phyloP scores from a whole-genome alignment of 495 filamentous ascomycete genomes.

The Daldinia decipiens region DNA sequence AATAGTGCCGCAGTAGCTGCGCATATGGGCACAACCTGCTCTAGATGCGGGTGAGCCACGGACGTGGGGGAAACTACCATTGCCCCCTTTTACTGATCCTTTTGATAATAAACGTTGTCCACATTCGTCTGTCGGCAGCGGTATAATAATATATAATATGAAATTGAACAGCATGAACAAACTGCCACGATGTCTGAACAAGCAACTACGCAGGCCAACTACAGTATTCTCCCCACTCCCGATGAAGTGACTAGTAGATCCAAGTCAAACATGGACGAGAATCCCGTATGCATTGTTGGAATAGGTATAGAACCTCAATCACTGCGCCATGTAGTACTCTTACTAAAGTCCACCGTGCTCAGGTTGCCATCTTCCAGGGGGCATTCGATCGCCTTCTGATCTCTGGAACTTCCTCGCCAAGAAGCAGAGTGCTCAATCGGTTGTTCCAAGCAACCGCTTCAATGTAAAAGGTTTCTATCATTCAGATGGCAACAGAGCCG shows the following conservation, averaged over 20 bases:
- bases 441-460: not conserved
- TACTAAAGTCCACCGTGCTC: not conserved
- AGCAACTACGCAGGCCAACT: not conserved
- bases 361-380: slow-evolving; percentile 1
- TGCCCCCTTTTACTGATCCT: too few relatives aligned
- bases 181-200: not conserved
- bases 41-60: too few relatives aligned
- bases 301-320: not conserved
- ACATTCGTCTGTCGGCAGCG: too few relatives aligned
- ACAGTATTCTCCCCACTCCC: not conserved
- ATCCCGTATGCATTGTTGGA: not conserved
- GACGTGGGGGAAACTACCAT: too few relatives aligned
- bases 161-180: not conserved
- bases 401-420: not conserved
- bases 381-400: not conserved
- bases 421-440: not conserved
- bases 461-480: not conserved
- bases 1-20: too few relatives aligned
- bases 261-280: not conserved
- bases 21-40: too few relatives aligned
- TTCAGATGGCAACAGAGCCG: not conserved
- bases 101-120: too few relatives aligned
- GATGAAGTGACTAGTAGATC: not conserved
- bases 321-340: not conserved
- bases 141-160: not conserved